These are phyloP conservation scores for Tolypocladium sp. DNA, from an alignment of 2,329 filamentous ascomycete genomes.

Conservation along the genomic window DNA sequence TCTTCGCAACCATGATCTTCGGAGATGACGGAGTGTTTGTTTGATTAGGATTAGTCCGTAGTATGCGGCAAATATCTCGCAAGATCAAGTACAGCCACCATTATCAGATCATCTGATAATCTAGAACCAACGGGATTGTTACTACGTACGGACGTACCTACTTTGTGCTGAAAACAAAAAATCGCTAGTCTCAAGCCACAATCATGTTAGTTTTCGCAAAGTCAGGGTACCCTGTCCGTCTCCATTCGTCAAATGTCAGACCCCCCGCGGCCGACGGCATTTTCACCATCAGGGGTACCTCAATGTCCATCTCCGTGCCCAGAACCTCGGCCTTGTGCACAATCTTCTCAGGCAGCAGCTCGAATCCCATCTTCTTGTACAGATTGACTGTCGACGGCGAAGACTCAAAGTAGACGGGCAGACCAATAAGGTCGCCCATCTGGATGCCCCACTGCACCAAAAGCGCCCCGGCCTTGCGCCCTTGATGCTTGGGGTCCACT, in stretches of 20 bases:
- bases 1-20: neutral
- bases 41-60: neutral
- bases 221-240: neutral
- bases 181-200: neutral
- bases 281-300: conserved; percentile 31
- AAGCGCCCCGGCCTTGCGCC: conserved; percentile 29
- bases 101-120: conserved; percentile 28
- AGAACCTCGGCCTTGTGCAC: conserved; percentile 27
- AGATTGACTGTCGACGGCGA: conserved; percentile 29
- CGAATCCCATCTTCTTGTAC: conserved; percentile 37
- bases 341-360: conserved; percentile 26
- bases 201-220: neutral
- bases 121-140: neutral
- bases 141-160: neutral
- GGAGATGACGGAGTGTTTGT: neutral
- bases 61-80: conserved; percentile 1
- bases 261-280: conserved; percentile 25
- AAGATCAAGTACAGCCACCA: no score
- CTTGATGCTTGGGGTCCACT: conserved; percentile 32
- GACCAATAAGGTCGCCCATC: conserved; percentile 21
- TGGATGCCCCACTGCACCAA: conserved; percentile 32
- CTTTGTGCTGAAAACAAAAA: neutral
- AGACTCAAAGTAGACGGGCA: conserved; percentile 39
- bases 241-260: conserved; percentile 25
- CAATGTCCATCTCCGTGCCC: conserved; percentile 23